Conservation (phyloP, 768 basidiomycete species). For the Russula brevipes region DNA sequence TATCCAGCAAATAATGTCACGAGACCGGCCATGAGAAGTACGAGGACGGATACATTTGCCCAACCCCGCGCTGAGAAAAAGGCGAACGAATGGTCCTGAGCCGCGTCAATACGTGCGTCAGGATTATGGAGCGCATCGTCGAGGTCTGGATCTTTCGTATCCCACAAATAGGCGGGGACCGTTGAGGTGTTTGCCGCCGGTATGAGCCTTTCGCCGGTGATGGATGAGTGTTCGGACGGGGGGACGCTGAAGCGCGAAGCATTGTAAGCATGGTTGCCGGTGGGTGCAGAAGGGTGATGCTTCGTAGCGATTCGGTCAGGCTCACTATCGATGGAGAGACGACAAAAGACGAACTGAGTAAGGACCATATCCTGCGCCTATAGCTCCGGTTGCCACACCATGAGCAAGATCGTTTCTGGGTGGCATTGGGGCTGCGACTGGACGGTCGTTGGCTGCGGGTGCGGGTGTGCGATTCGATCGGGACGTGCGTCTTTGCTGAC, state of each 20-base stretch:
- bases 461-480: slow-evolving; percentile 25
- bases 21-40: slow-evolving; percentile 62
- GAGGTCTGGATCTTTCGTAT: slow-evolving; percentile 73
- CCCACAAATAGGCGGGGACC: slow-evolving; percentile 71
- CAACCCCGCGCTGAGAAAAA: slow-evolving; percentile 81
- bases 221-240: slow-evolving; percentile 42
- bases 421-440: slow-evolving; percentile 24
- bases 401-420: slow-evolving; percentile 54
- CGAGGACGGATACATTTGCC: slow-evolving; percentile 68
- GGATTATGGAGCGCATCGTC: slow-evolving; percentile 91
- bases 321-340: background rate
- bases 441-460: slow-evolving; percentile 19
- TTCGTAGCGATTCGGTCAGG: slow-evolving; percentile 28
- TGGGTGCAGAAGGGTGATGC: slow-evolving; percentile 49
- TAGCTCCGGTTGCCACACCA: slow-evolving; percentile 73
- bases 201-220: slow-evolving; percentile 37
- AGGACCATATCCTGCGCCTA: slow-evolving; percentile 79
- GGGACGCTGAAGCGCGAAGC: slow-evolving; percentile 54
- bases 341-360: slow-evolving; percentile 55
- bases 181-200: slow-evolving; percentile 50
- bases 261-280: slow-evolving; percentile 41
- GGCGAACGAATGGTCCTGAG: slow-evolving; percentile 55
- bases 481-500: slow-evolving; percentile 21
- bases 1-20: slow-evolving; percentile 83
- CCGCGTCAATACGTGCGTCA: slow-evolving; percentile 65